These are phyloP conservation scores for Themeda triandra DNA, from an alignment of 176 grass and related monocot species.

Conservation along the genomic window DNA sequence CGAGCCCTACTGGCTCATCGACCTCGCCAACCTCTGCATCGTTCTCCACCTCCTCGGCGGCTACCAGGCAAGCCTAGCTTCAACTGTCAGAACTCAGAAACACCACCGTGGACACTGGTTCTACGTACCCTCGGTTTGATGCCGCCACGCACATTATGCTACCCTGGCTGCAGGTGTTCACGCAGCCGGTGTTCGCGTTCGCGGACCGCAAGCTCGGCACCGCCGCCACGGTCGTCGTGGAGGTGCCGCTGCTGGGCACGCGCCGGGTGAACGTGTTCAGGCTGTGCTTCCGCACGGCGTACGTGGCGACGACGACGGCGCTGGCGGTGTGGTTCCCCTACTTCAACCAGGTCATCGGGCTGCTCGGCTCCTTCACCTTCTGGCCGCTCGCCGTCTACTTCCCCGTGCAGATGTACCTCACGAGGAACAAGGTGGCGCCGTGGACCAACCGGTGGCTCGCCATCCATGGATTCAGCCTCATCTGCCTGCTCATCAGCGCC, in stretches of 20 bases:
- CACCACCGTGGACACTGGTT: no score
- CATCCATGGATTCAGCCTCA: no score
- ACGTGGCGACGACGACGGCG: slow-evolving; percentile 57
- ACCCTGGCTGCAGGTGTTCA: slow-evolving; percentile 37
- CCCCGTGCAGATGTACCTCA: no score
- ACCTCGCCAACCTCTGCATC: slow-evolving; percentile 64
- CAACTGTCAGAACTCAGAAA: no score
- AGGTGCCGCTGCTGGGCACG: slow-evolving; percentile 4
- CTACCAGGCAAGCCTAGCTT: slow-evolving; percentile 67
- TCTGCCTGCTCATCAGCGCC: no score
- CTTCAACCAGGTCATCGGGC: slow-evolving; percentile 77
- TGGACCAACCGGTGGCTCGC: no score
- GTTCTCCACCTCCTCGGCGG: slow-evolving; percentile 72
- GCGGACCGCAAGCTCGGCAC: no score
- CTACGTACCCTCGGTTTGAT: no score
- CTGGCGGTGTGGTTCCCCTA: slow-evolving; percentile 73
- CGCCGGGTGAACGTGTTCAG: slow-evolving; percentile 41
- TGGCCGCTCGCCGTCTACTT: slow-evolving; percentile 72
- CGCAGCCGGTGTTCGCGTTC: no score
- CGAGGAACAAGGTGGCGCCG: no score
- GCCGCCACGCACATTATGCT: no score
- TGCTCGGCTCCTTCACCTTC: slow-evolving; percentile 68
- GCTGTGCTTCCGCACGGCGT: slow-evolving; percentile 57
- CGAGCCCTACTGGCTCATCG: slow-evolving; percentile 92
- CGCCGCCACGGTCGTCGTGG: background rate